Evolutionary conservation across 1,284 basidiomycete genomes (phyloP).

Genomic region (Irpex sp.): DNA sequence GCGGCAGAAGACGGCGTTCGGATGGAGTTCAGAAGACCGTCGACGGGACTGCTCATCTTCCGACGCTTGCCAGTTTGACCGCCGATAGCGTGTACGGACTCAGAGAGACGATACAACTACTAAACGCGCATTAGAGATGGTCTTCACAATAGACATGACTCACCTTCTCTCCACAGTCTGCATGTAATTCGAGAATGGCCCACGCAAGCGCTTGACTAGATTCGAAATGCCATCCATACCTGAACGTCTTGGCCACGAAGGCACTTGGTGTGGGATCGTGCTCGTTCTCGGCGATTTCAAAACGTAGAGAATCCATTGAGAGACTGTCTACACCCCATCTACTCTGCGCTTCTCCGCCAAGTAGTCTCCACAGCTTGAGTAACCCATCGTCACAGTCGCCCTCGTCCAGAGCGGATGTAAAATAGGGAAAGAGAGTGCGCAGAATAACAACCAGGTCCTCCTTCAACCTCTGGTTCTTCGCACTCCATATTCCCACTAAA

Average conservation of each 20-base stretch:
- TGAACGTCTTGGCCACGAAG: conserved; percentile 64
- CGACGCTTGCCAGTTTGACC: conserved; percentile 40
- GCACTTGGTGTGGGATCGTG: conserved; percentile 28
- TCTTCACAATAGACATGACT: conserved; percentile 7
- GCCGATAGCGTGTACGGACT: conserved; percentile 44
- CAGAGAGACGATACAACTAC: conserved; percentile 61
- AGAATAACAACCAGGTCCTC: conserved; percentile 68
- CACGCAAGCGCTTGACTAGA: conserved; percentile 72
- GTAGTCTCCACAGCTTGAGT: conserved; percentile 46
- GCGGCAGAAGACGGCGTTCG: conserved; percentile 28
- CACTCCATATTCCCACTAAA: conserved; percentile 71
- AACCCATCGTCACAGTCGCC: conserved; percentile 37
- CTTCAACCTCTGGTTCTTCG: conserved; percentile 68
- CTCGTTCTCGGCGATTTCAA: conserved; percentile 37
- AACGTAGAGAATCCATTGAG: conserved; percentile 59
- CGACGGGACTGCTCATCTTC: conserved; percentile 57
- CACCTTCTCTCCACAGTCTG: conserved; percentile 75
- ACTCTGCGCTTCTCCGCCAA: conserved; percentile 61
- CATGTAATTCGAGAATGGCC: conserved; percentile 80
- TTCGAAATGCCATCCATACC: conserved; percentile 72
- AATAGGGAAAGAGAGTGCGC: conserved; percentile 68
- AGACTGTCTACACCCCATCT: conserved; percentile 62
- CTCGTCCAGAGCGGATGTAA: conserved; percentile 33
- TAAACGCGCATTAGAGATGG: conserved; percentile 11
- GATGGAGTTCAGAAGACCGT: conserved; percentile 52